Evolutionary conservation across 2,329 filamentous ascomycete species (phyloP).

Genomic region (Dactylellina leptospora): DNA sequence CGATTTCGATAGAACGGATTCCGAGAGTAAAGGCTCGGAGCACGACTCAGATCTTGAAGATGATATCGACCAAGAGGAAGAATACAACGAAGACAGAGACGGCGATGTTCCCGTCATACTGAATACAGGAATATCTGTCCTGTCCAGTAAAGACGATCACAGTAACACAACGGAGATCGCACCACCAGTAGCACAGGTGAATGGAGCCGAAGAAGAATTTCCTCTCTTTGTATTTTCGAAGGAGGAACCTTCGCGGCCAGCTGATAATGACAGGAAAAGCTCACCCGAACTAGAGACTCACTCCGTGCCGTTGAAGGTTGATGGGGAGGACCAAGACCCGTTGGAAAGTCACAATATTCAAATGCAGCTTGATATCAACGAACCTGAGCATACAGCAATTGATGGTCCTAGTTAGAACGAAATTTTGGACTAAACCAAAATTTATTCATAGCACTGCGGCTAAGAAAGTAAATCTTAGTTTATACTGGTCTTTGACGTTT

Average conservation of each 20-base stretch:
- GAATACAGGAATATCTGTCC: constrained; percentile 12
- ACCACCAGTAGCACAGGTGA: neutral
- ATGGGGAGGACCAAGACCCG: constrained; percentile 3
- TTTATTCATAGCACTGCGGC: too few species aligned
- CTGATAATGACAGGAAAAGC: neutral
- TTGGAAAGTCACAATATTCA: constrained; percentile 31
- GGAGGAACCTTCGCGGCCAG: neutral
- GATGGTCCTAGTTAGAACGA: neutral
- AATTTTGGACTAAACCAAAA: too few species aligned
- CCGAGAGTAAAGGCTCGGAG: constrained; percentile 53
- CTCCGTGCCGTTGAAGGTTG: constrained; percentile 12
- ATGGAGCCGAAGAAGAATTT: constrained; percentile 39
- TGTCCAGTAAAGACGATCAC: constrained; percentile 13
- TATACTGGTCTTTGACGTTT: too few species aligned
- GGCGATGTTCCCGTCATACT: constrained; percentile 36
- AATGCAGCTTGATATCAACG: constrained; percentile 34
- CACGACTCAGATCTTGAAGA: constrained; percentile 59
- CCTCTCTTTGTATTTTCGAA: constrained; percentile 40
- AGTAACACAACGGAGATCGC: neutral
- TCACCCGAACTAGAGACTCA: neutral
- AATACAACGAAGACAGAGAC: constrained; percentile 37
- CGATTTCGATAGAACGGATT: constrained; percentile 52
- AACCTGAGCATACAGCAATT: neutral
- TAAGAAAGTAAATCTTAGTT: too few species aligned
- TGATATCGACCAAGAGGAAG: constrained; percentile 58